Conservation (phyloP, 352 stramenopile species). For the Saprolegnia diclina region DNA sequence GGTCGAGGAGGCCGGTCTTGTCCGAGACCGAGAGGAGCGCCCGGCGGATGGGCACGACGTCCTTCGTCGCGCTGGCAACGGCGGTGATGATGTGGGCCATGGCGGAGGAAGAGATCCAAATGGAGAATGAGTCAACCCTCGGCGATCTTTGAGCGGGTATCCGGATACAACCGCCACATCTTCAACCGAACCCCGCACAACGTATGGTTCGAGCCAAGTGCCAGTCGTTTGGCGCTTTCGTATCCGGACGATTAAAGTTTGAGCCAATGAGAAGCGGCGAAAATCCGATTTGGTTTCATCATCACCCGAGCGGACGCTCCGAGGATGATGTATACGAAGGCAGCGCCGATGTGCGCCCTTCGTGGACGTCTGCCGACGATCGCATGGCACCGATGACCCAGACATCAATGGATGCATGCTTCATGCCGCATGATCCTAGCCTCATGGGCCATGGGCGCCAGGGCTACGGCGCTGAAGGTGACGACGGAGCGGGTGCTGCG, state of each 20-base stretch:
- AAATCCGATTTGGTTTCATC: slow-evolving; percentile 9
- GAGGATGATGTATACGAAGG: slow-evolving; percentile 9
- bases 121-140: not conserved
- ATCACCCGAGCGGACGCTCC: not conserved
- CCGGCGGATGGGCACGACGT: slow-evolving; percentile 91
- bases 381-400: not conserved
- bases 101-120: not conserved
- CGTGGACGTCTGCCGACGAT: not conserved
- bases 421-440: too few relatives aligned
- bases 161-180: slow-evolving; percentile 17
- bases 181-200: not conserved
- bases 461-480: too few relatives aligned
- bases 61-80: slow-evolving; percentile 28
- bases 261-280: not conserved
- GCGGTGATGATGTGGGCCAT: slow-evolving; percentile 29
- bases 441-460: too few relatives aligned
- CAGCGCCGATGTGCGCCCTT: not conserved
- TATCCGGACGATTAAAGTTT: not conserved
- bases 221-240: not conserved
- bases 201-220: not conserved
- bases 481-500: too few relatives aligned
- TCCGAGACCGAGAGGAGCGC: slow-evolving; percentile 99
- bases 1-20: slow-evolving; percentile 97
- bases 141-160: not conserved
- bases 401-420: not conserved